Percentiles rank a stretch among this genome's conserved stretches.
Conservation (phyloP, 306 rosid species). For the Vigna reflexopilosa region DNA sequence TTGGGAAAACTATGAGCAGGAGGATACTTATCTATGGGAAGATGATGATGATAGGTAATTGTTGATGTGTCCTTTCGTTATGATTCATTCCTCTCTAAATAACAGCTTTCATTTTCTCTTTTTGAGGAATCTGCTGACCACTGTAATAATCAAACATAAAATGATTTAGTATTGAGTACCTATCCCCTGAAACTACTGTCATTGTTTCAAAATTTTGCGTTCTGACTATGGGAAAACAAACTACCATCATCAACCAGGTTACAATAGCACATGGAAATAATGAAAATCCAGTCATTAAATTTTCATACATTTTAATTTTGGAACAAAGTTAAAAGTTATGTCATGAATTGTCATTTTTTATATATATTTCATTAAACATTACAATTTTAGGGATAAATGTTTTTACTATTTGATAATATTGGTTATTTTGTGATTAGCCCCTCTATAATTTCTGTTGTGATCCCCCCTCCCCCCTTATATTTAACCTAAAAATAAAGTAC, state of each 20-base stretch:
- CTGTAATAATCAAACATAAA: constrained; percentile 30
- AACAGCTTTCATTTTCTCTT: constrained; percentile 3
- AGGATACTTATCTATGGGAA: constrained; percentile 97
- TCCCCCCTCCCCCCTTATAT: too few species aligned
- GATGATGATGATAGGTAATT: constrained; percentile 94
- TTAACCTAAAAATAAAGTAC: too few species aligned
- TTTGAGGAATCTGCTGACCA: constrained; percentile 9
- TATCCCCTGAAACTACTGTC: constrained; percentile 11
- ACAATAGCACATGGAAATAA: not conserved
- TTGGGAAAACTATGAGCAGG: constrained; percentile 59
- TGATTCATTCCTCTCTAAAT: constrained; percentile 15
- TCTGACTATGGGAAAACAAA: not conserved
- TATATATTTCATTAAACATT: not conserved
- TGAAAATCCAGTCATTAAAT: not conserved
- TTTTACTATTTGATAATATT: too few species aligned
- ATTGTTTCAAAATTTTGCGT: not conserved
- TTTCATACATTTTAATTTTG: not conserved
- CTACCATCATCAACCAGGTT: not conserved
- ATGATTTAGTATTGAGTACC: not conserved
- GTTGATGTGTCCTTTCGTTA: constrained; percentile 18
- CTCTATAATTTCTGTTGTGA: not conserved
- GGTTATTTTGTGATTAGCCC: not conserved
- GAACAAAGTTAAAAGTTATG: not conserved
- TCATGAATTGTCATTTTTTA: not conserved
- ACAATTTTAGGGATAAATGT: too few species aligned